Evolutionary conservation across 1,284 basidiomycete species (phyloP).

Genomic region (Leccinum holopus): DNA sequence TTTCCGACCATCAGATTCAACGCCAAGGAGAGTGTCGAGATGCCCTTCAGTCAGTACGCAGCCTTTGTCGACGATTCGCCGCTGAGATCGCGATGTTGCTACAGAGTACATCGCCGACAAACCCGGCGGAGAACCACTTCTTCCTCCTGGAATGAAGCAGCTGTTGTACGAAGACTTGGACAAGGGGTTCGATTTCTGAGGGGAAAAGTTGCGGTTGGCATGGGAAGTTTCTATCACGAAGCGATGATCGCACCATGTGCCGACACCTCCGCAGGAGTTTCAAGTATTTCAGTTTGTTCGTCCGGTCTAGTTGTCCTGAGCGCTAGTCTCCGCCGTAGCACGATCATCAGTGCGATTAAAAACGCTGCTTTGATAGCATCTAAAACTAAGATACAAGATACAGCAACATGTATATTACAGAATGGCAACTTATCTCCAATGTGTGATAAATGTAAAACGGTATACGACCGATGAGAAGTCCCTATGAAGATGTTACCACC

Average conservation of each 20-base stretch:
- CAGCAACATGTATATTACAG: constrained; percentile 27
- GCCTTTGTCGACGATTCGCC: neutral
- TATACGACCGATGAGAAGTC: constrained; percentile 15
- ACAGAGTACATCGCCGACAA: constrained; percentile 62
- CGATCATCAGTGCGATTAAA: neutral
- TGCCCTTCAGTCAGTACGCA: constrained; percentile 80
- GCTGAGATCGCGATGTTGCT: neutral
- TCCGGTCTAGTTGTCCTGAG: no score
- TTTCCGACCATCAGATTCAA: constrained; percentile 88
- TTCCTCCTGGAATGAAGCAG: constrained; percentile 88
- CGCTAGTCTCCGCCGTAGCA: neutral
- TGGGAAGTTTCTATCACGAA: neutral
- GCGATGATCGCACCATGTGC: neutral
- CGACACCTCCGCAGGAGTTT: neutral
- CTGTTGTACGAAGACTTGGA: constrained; percentile 84
- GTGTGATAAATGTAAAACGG: constrained; percentile 14
- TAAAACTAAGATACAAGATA: constrained; percentile 22
- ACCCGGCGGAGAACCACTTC: constrained; percentile 52
- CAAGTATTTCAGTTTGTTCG: no score
- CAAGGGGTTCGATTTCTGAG: constrained; percentile 68
- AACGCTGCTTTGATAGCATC: neutral
- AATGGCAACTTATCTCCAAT: constrained; percentile 4
- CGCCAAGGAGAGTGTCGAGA: constrained; percentile 83
- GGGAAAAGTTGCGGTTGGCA: neutral
- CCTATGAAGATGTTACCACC: constrained; percentile 3